Evolutionary conservation across 2,329 filamentous ascomycete species (phyloP).

Genomic region (Hypoxylon sp.): DNA sequence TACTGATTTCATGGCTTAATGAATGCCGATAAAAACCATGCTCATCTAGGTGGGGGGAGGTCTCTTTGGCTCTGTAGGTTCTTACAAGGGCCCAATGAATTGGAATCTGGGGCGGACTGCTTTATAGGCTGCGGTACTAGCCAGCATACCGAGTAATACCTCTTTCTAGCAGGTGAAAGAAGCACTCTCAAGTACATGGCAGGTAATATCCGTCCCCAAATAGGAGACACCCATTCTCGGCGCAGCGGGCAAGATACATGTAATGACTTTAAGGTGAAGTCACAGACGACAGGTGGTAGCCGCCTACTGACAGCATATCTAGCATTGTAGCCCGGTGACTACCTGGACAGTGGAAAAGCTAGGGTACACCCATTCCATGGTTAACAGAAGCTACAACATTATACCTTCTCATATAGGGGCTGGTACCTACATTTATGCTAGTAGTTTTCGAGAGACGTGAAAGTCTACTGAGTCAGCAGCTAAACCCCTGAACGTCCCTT

Average conservation of each 20-base stretch:
- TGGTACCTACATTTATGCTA: conserved; percentile 12
- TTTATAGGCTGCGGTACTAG: conserved; percentile 18
- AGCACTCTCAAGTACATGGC: conserved; percentile 23
- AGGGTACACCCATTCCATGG: conserved; percentile 14
- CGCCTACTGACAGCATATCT: conserved; percentile 4
- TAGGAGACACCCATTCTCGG: conserved; percentile 4
- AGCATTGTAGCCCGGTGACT: not conserved
- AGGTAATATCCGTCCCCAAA: not conserved
- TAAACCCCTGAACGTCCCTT: conserved; percentile 26
- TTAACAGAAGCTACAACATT: not conserved
- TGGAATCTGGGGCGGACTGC: not conserved
- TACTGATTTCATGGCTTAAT: too few species aligned
- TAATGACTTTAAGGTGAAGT: conserved; percentile 14
- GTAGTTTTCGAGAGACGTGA: not conserved
- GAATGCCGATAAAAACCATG: conserved; percentile 17
- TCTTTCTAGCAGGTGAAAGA: conserved; percentile 9
- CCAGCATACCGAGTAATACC: not conserved
- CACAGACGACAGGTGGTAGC: conserved; percentile 24
- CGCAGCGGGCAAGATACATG: conserved; percentile 14
- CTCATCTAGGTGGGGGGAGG: conserved; percentile 11
- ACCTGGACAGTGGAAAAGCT: not conserved
- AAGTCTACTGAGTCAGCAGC: conserved; percentile 1
- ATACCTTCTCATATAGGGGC: conserved; percentile 5
- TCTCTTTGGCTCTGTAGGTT: conserved; percentile 11
- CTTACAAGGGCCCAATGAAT: conserved; percentile 23